Base-by-base conservation (phyloP, 495 filamentous ascomycete species). In the Podospora bellae-mahoneyi region DNA sequence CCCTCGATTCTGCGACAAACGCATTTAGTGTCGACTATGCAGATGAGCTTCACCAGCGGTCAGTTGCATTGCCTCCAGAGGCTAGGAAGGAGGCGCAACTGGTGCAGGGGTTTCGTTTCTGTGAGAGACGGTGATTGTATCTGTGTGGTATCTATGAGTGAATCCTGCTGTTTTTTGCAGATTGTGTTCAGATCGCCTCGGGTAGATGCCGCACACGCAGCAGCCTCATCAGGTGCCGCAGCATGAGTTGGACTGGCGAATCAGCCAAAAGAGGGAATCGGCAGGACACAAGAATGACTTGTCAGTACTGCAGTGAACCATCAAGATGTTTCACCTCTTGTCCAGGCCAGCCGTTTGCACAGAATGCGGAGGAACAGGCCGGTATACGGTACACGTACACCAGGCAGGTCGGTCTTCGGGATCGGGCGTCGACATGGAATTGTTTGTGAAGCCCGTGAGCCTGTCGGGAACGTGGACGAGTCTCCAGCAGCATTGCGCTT, bases 401-500 rank as follows among this genome's bases (percentile, higher is more conserved):
- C 15, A 48, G 39, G 39, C 15, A 48, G 3, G 16, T n/a, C 23
- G 66, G 55, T 23, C 48, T 62, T 67, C 61, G 65, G 71, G 62
- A 67, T 74, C 74, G 74, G 74, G 69, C 65, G 69, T 71, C 72
- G 71, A 73, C 74, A 74, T 73, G 53, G 53, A 57, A 64, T 55
- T 44, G 69, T 44, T 63, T 58, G 2, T 28, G 67, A 65, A 56
- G 23, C 64, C 61, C 23, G 23, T 23, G 23, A 32, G 30, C 30
- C 30, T 7, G 61, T 67, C 57, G 65, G 53, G 26, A 57, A 15
- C 18, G 48, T 32, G 61, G 69, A 67, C 69, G 65, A 66, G 69
- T 65, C 39, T 16, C 65, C 26, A 57, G 61, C 61, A 53, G 39
- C 59, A 55, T 58, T 57, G 62, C 34, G 32, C 64, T 15, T 60